Evolutionary conservation across 768 basidiomycete genomes (phyloP), one percentile per base, ranked within the genome.

Genomic region (Strobilomyces confusus): DNA sequence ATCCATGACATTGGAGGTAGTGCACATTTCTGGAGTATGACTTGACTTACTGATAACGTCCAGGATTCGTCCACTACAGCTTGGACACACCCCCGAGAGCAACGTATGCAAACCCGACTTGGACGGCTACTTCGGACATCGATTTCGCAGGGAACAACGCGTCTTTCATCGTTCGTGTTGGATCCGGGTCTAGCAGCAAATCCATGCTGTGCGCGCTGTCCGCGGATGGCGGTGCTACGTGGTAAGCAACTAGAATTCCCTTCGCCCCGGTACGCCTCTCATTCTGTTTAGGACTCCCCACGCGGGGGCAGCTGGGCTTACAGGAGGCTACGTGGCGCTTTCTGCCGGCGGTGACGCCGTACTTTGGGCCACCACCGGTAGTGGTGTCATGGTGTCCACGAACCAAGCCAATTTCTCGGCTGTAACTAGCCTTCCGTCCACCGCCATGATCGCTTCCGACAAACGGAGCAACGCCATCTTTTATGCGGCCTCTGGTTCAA

Each of bases 391-490:
- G 45, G 57, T 58, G n/a, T 58, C 57, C 22, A 44, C 57, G 23
- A 48, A 51, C 20, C 49, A 58, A 36, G 37, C 42, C 25, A 40
- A 23, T 1, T 58, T 58, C 46, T 32, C 49, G 9, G 25, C 34
- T 6, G 57, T 58, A 9, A 51, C 38, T 74, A 73, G 76, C 14
- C 74, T 86, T 4, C 83, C 84, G 0, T 72, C 78, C 3, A 66
- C 62, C 36, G 77, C 82, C 1, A 74, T 71, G 13, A 84, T 87
- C 56, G 82, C 83, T 9, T 80, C 84, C 2, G 84, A 87, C 69
- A 85, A 84, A 67, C 72, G 72, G 57, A 76, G 77, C 64, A 76
- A 80, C 62, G 64, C 74, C 0, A 62, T 81, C 44, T 84, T 86
- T 72, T 86, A 85, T 59, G 83, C 75, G 19, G 83, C 82, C 17